Evolutionary conservation across 805 yeast genomes (phyloP), one percentile per base, ranked within the genome.

Genomic region (Cyberlindnera lachancei): DNA sequence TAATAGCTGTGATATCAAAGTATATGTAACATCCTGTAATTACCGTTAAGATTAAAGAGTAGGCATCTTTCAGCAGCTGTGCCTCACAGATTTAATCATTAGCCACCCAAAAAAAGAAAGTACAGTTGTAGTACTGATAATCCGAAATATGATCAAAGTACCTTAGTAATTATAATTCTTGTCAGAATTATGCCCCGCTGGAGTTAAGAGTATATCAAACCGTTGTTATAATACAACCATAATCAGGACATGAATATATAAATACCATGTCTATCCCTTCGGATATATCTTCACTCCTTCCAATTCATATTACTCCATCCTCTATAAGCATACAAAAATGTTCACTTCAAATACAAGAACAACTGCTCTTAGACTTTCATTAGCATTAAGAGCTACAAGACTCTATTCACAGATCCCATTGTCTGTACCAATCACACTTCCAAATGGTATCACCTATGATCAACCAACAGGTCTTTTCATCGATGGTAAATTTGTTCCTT

Each of bases 381-480:
- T 44, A 21, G 44, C 50, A 13, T 36, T 47, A 18, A 47, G 27
- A 34, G 42, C 41, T 18, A 10, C 43, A n/a, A 46, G 64, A 39
- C 43, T 42, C 30, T 59, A 56, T 42, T 56, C 64, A 7, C 47
- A 47, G 17, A 50, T 62, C 44, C 64, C 73, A 41, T 48, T 66
- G 40, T 40, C 64, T 20, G 71, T 66, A 10, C 68, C 68, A 18
- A 52, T 78, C 41, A 70, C 69, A 29, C 63, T 82, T 45, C 95
- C 94, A 42, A 81, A 80, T 49, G 95, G 95, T 26, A 61, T 64
- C 31, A 59, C 65, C 23, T 82, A 79, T 56, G 76, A 75, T 33
- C 92, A 83, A 68, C 88, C 94, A 44, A 73, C 84, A 13, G 94
- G 94, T 43, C 63, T 81, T 48, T 83, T 80, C 66, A 84, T 83